Evolutionary conservation across 2,329 filamentous ascomycete species (phyloP).

Genomic region (Coniochaeta hoffmannii): DNA sequence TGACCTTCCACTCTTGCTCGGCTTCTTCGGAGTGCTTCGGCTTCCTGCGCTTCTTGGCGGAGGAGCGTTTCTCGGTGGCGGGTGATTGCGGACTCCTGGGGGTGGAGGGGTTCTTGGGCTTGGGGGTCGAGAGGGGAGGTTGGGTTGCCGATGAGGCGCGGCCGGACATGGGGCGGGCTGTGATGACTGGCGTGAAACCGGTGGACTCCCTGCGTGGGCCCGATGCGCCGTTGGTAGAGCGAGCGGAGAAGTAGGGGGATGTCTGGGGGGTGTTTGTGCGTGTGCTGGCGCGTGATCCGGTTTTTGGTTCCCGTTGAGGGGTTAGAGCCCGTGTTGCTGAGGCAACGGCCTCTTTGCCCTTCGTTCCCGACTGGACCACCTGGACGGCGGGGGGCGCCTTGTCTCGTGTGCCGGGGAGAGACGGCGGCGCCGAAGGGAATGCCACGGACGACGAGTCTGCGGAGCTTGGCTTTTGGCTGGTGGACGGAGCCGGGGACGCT

Average conservation of each 20-base stretch:
- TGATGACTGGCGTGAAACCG: not conserved
- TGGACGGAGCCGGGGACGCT: not conserved
- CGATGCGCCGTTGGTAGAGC: not conserved
- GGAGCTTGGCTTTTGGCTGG: not conserved
- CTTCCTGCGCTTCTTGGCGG: slow-evolving; percentile 6
- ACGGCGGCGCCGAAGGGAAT: not conserved
- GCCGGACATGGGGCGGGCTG: not conserved
- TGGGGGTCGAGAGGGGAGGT: not conserved
- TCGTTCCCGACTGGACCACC: too few species aligned
- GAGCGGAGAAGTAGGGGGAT: not conserved
- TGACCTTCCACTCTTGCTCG: slow-evolving; percentile 32
- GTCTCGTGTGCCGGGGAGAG: not conserved
- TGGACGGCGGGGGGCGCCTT: too few species aligned
- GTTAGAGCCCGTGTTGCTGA: not conserved
- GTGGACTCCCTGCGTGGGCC: not conserved
- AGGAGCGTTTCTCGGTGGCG: not conserved
- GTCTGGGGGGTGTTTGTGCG: not conserved
- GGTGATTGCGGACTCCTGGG: not conserved
- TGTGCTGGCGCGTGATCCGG: not conserved
- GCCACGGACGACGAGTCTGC: not conserved
- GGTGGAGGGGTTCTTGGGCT: not conserved
- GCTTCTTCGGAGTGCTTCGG: slow-evolving; percentile 14
- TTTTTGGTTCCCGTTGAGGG: not conserved
- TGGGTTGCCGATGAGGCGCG: not conserved
- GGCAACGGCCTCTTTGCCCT: not conserved